phyloP scores from a whole-genome alignment of 495 filamentous ascomycete species.

The Penicillium salamii region DNA sequence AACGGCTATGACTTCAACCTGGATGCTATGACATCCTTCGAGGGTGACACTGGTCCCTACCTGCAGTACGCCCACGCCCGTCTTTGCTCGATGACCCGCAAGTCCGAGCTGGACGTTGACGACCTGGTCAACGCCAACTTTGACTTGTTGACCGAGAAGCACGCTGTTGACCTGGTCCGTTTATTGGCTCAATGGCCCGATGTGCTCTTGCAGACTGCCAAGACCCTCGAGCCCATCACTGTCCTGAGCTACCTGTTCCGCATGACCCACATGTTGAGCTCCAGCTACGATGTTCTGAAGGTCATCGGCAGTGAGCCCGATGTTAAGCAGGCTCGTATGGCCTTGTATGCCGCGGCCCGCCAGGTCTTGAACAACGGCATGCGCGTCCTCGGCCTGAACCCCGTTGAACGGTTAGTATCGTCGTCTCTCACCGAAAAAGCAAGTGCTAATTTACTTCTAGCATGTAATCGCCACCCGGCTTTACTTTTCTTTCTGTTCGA shows the following conservation, averaged over 20 bases:
- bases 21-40: constrained; percentile 66
- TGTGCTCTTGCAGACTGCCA: constrained; percentile 56
- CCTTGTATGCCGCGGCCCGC: constrained; percentile 75
- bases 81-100: constrained; percentile 61
- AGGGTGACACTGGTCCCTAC: constrained; percentile 69
- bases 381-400: constrained; percentile 73
- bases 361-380: constrained; percentile 82
- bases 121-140: constrained; percentile 53
- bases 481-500: neutral
- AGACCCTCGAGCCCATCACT: constrained; percentile 63
- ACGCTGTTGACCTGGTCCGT: constrained; percentile 58
- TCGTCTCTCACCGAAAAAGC: neutral
- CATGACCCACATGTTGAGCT: constrained; percentile 82
- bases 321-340: constrained; percentile 73
- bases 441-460: constrained; percentile 9
- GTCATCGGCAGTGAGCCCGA: constrained; percentile 72
- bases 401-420: constrained; percentile 59
- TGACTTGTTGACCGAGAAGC: constrained; percentile 53
- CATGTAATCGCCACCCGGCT: constrained; percentile 19
- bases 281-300: constrained; percentile 76
- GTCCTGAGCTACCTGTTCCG: constrained; percentile 82
- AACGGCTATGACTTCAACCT: constrained; percentile 69
- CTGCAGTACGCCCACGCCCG: constrained; percentile 69
- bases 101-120: constrained; percentile 41
- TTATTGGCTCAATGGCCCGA: constrained; percentile 62